phyloP scores from a whole-genome alignment of 768 basidiomycete species.

The Macrolepiota fuliginosa region DNA sequence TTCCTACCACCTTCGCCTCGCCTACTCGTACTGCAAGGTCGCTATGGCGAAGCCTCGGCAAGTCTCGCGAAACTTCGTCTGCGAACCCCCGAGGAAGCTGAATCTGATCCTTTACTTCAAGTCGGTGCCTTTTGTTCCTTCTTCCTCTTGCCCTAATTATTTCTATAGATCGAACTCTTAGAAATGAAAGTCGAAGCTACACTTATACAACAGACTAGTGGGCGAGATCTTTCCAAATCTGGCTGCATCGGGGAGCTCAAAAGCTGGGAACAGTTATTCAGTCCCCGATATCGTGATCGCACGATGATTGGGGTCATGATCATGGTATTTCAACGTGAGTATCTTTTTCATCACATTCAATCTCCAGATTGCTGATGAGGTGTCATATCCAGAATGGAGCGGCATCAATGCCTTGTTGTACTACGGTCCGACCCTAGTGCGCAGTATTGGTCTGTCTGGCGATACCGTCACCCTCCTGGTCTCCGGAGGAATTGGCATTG shows the following conservation, averaged over 20 bases:
- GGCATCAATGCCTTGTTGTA: slow-evolving; percentile 85
- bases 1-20: slow-evolving; percentile 64
- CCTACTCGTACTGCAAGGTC: slow-evolving; percentile 53
- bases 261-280: slow-evolving; percentile 59
- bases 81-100: slow-evolving; percentile 42
- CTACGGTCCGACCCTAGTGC: slow-evolving; percentile 74
- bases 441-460: slow-evolving; percentile 59
- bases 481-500: slow-evolving; percentile 75
- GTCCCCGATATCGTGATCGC: slow-evolving; percentile 49
- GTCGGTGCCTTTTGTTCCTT: slow-evolving; percentile 22
- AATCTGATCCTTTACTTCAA: slow-evolving; percentile 50
- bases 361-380: neutral
- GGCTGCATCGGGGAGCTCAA: slow-evolving; percentile 31
- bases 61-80: slow-evolving; percentile 58
- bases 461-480: slow-evolving; percentile 62
- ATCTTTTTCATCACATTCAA: neutral
- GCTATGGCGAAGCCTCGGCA: slow-evolving; percentile 51
- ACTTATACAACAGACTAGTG: slow-evolving; percentile 40
- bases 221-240: slow-evolving; percentile 13
- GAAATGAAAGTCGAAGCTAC: slow-evolving; percentile 72
- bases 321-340: slow-evolving; percentile 82
- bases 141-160: neutral
- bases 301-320: slow-evolving; percentile 71
- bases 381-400: slow-evolving; percentile 65
- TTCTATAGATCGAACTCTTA: slow-evolving; percentile 59